Conservation (phyloP, 2,329 filamentous ascomycete species). For the Leptographium lundbergii region DNA sequence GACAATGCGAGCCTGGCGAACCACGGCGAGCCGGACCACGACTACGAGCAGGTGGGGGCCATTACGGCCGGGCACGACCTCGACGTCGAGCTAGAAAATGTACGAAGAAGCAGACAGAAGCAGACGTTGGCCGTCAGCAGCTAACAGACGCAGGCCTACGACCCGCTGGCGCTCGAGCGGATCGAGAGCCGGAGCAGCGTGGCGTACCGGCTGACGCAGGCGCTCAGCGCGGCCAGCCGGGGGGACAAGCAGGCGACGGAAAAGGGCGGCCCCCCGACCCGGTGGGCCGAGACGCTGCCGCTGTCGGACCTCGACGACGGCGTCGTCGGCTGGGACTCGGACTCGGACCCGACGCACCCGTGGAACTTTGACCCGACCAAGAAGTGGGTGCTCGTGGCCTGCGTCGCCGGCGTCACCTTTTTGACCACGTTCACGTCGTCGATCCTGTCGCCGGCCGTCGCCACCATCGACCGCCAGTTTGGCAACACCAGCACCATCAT, state of each 20-base stretch:
- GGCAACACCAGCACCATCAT: conserved; percentile 26
- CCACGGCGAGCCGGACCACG: background rate
- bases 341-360: conserved; percentile 44
- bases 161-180: background rate
- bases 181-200: conserved; percentile 5
- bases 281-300: conserved; percentile 20
- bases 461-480: conserved; percentile 31
- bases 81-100: background rate
- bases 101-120: background rate
- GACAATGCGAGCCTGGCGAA: background rate
- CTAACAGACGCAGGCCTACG: background rate
- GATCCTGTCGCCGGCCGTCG: conserved; percentile 41
- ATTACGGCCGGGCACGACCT: background rate
- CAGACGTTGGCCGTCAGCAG: no score
- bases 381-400: conserved; percentile 45
- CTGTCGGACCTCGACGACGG: conserved; percentile 38
- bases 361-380: conserved; percentile 41
- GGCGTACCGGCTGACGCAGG: background rate
- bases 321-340: conserved; percentile 46
- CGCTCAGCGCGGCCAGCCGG: background rate
- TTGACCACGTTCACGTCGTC: conserved; percentile 54
- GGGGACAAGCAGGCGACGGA: background rate
- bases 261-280: background rate
- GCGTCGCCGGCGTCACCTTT: conserved; percentile 48
- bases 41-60: background rate